phyloP scores from a whole-genome alignment of 306 rosid species.

The Argentina anserina region DNA sequence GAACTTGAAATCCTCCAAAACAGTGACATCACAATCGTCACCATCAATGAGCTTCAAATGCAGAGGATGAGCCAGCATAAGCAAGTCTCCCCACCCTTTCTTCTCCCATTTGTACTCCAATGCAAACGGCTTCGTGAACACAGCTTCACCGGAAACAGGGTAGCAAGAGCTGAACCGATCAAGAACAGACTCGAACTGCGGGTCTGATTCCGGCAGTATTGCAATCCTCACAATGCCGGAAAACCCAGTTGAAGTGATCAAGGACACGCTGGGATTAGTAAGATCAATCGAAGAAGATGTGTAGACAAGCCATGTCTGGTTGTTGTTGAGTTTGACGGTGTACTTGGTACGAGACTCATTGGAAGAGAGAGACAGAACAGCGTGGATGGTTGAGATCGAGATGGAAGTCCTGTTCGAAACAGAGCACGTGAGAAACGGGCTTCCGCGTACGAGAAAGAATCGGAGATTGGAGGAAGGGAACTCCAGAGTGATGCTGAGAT shows the following conservation, averaged over 20 bases:
- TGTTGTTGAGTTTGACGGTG: constrained; percentile 59
- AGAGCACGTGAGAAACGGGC: constrained; percentile 61
- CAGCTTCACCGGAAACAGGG: constrained; percentile 69
- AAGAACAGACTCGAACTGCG: constrained; percentile 36
- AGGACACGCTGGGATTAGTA: constrained; percentile 24
- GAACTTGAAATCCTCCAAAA: constrained; percentile 56
- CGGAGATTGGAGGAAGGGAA: constrained; percentile 60
- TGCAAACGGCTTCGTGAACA: constrained; percentile 46
- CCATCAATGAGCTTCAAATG: constrained; percentile 52
- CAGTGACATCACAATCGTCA: constrained; percentile 25
- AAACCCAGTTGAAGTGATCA: constrained; percentile 50
- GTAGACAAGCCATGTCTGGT: constrained; percentile 79
- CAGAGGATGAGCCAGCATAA: constrained; percentile 81
- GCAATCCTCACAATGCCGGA: constrained; percentile 70
- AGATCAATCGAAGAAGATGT: constrained; percentile 53
- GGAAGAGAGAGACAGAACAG: constrained; percentile 51
- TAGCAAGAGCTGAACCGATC: constrained; percentile 61
- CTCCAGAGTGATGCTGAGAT: constrained; percentile 73
- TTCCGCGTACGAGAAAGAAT: constrained; percentile 77
- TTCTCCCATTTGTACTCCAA: constrained; percentile 77
- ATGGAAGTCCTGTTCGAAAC: constrained; percentile 39
- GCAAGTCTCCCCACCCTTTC: constrained; percentile 65
- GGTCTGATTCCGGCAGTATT: constrained; percentile 40
- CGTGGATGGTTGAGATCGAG: constrained; percentile 65
- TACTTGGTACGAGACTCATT: constrained; percentile 47